Percentiles rank a stretch among this genome's conserved stretches.
phyloP scores from a whole-genome alignment of 768 basidiomycete species.

The Lactarius indigo region DNA sequence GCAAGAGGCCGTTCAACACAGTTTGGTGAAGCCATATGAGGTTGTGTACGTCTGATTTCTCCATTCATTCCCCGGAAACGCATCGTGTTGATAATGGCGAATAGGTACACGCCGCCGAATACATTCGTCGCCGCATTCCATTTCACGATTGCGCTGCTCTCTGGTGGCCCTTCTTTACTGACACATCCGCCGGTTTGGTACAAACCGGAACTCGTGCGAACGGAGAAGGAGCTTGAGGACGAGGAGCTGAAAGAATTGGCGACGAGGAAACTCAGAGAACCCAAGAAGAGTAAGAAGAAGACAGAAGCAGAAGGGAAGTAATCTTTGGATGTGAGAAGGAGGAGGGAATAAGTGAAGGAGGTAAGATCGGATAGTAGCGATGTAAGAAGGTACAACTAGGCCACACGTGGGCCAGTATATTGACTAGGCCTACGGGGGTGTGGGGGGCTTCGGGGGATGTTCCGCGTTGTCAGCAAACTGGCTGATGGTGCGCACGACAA shows the following conservation, averaged over 20 bases:
- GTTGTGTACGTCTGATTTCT: constrained; percentile 62
- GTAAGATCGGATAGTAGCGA: constrained; percentile 26
- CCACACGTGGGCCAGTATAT: constrained; percentile 20
- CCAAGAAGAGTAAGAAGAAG: constrained; percentile 92
- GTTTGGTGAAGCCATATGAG: constrained; percentile 91
- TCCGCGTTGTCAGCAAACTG: constrained; percentile 73
- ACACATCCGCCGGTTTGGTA: constrained; percentile 92
- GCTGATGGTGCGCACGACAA: constrained; percentile 77
- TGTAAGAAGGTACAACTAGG: constrained; percentile 23
- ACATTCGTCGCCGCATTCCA: constrained; percentile 95
- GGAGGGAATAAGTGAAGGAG: constrained; percentile 24
- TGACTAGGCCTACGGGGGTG: constrained; percentile 16
- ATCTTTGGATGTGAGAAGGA: constrained; percentile 8
- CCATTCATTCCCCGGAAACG: neutral
- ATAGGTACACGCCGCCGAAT: constrained; percentile 72
- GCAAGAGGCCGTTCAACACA: constrained; percentile 93
- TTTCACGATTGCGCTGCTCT: constrained; percentile 91
- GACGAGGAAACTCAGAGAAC: constrained; percentile 76
- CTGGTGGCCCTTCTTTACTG: constrained; percentile 83
- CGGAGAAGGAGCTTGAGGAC: constrained; percentile 85
- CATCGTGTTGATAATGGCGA: constrained; percentile 9
- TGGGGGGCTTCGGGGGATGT: constrained; percentile 19
- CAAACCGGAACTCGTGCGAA: constrained; percentile 85
- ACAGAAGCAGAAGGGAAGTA: constrained; percentile 45
- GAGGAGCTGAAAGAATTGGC: constrained; percentile 79